These are phyloP conservation scores for Hypomyces perniciosus DNA, from an alignment of 2,329 filamentous ascomycete species.

Conservation along the genomic window DNA sequence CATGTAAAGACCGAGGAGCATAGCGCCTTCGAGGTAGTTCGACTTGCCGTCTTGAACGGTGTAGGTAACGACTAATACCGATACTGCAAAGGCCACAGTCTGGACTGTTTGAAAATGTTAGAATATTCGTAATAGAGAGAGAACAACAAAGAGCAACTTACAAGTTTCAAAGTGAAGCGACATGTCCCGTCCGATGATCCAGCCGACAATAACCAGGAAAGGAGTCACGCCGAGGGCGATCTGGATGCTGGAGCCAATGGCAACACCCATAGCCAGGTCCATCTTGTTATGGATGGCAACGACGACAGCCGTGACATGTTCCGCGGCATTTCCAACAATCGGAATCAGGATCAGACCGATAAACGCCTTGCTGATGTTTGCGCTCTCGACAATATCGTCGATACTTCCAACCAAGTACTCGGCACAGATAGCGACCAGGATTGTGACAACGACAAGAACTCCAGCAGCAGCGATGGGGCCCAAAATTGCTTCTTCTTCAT, in stretches of 20 bases:
- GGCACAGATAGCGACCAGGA: conserved; percentile 67
- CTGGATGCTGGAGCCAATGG: conserved; percentile 76
- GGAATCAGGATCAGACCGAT: conserved; percentile 75
- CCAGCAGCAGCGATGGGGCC: conserved; percentile 56
- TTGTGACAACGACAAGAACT: conserved; percentile 64
- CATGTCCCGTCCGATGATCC: conserved; percentile 68
- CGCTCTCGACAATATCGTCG: conserved; percentile 61
- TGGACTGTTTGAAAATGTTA: conserved; percentile 45
- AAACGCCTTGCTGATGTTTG: conserved; percentile 72
- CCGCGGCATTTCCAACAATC: conserved; percentile 74
- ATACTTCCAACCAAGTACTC: conserved; percentile 75
- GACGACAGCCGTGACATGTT: conserved; percentile 76
- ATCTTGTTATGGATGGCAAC: conserved; percentile 74
- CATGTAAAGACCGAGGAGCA: conserved; percentile 51
- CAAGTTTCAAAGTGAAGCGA: conserved; percentile 69
- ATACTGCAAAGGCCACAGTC: conserved; percentile 71
- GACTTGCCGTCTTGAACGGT: conserved; percentile 76
- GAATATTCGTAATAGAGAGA: background rate
- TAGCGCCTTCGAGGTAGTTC: conserved; percentile 77
- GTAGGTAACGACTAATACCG: conserved; percentile 68
- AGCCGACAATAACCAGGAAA: conserved; percentile 72
- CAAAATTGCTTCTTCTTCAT: conserved; percentile 47
- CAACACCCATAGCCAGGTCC: conserved; percentile 69
- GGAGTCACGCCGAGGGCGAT: conserved; percentile 78
- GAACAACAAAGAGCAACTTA: conserved; percentile 20